Conservation (phyloP, 2,329 filamentous ascomycete genomes). For the Daldinia sp. region DNA sequence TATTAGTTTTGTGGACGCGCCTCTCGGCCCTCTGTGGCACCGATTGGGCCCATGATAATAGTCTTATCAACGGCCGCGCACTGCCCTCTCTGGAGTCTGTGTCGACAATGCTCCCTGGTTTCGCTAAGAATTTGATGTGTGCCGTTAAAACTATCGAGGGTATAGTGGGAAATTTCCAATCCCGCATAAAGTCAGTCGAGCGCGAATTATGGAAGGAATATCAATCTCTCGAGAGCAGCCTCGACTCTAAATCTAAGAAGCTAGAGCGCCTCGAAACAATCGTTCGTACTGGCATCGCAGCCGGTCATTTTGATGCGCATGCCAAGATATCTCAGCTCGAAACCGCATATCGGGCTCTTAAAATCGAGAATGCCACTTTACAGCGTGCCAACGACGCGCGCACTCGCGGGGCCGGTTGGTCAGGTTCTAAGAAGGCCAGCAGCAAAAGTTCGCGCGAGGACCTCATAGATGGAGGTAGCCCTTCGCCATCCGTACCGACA, state of each 20-base stretch:
- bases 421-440: constrained; percentile 52
- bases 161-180: constrained; percentile 79
- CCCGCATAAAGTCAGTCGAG: constrained; percentile 84
- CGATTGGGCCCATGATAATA: constrained; percentile 92
- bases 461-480: constrained; percentile 53
- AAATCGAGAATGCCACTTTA: constrained; percentile 74
- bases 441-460: constrained; percentile 50
- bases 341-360: constrained; percentile 68
- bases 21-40: constrained; percentile 85
- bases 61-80: constrained; percentile 84
- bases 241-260: constrained; percentile 82
- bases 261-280: constrained; percentile 86
- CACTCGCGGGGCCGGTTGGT: constrained; percentile 49
- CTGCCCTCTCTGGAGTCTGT: constrained; percentile 87
- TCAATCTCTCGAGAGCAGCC: constrained; percentile 80
- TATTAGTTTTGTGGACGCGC: constrained; percentile 89
- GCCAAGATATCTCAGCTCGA: constrained; percentile 63
- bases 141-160: constrained; percentile 88
- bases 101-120: constrained; percentile 83
- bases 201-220: constrained; percentile 92
- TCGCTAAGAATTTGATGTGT: constrained; percentile 86
- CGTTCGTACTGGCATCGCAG: constrained; percentile 70
- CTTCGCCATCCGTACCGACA: constrained; percentile 62
- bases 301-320: constrained; percentile 55
- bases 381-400: constrained; percentile 69